Conservation (phyloP, 345 rosid species). For the Sapria himalayana region DNA sequence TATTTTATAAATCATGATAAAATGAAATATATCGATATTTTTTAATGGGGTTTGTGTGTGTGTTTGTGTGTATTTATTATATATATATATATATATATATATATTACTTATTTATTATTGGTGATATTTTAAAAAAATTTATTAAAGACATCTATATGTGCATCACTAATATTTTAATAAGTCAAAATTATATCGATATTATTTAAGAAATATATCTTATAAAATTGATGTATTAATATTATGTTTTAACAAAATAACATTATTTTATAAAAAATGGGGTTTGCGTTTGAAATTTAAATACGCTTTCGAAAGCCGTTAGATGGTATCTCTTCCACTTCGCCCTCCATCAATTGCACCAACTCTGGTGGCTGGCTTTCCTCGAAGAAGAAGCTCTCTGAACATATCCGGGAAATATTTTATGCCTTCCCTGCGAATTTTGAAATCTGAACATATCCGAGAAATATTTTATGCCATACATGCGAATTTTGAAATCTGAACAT, state of each 20-base stretch:
- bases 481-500: neutral
- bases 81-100: too few species aligned
- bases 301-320: constrained; percentile 27
- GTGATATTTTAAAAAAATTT: neutral
- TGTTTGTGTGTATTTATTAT: too few species aligned
- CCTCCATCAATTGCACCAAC: neutral
- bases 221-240: too few species aligned
- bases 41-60: too few species aligned
- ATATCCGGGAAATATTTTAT: neutral
- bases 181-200: too few species aligned
- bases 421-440: constrained; percentile 6
- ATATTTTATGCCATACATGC: neutral
- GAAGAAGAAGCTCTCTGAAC: neutral
- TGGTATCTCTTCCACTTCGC: neutral
- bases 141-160: neutral
- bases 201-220: too few species aligned
- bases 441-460: constrained; percentile 2
- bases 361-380: constrained; percentile 1
- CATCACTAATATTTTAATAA: neutral
- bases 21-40: too few species aligned
- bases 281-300: constrained; percentile 20
- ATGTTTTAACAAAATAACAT: too few species aligned
- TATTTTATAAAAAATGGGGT: constrained; percentile 10
- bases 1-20: too few species aligned
- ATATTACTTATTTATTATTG: too few species aligned